A percentile compares a stretch with the other conserved stretches of the same genome.
These are phyloP conservation scores for Rhytidhysteron rufulum DNA, from an alignment of 2,329 filamentous ascomycete species.

Conservation along the genomic window DNA sequence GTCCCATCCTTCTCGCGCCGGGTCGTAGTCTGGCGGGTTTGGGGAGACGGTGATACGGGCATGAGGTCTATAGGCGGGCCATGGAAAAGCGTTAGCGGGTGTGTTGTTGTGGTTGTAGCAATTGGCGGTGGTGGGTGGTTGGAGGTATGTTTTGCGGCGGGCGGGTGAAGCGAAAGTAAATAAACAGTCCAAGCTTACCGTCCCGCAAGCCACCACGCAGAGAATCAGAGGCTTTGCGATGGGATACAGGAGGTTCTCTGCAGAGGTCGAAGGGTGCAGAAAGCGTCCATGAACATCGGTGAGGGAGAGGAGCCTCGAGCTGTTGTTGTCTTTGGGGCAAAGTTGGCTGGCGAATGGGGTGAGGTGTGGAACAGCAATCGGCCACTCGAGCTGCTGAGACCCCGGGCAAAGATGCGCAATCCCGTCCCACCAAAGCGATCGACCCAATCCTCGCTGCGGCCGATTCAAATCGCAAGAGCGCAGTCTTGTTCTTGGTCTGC, in stretches of 20 bases:
- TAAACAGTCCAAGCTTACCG: background rate
- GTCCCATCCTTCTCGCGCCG: constrained; percentile 25
- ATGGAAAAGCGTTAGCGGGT: background rate
- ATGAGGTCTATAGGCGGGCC: constrained; percentile 1
- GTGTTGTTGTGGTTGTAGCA: background rate
- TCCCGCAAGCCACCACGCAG: background rate
- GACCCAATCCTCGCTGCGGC: no score
- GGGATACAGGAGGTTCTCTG: background rate
- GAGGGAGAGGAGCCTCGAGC: background rate
- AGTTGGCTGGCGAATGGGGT: constrained; percentile 1
- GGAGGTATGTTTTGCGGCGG: background rate
- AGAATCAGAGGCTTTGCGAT: background rate
- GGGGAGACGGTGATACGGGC: constrained; percentile 3
- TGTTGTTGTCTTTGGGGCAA: background rate
- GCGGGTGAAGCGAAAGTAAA: background rate
- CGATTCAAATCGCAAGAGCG: no score
- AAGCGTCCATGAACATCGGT: background rate
- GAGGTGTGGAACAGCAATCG: background rate
- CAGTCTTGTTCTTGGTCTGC: no score
- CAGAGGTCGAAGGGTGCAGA: background rate
- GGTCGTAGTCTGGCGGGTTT: constrained; percentile 8
- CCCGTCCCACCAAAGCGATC: no score
- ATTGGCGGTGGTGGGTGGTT: background rate
- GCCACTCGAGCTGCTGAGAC: no score
- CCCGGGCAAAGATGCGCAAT: no score